Base-by-base conservation (phyloP, 768 basidiomycete species). In the Termitomyces eurrhizus region DNA sequence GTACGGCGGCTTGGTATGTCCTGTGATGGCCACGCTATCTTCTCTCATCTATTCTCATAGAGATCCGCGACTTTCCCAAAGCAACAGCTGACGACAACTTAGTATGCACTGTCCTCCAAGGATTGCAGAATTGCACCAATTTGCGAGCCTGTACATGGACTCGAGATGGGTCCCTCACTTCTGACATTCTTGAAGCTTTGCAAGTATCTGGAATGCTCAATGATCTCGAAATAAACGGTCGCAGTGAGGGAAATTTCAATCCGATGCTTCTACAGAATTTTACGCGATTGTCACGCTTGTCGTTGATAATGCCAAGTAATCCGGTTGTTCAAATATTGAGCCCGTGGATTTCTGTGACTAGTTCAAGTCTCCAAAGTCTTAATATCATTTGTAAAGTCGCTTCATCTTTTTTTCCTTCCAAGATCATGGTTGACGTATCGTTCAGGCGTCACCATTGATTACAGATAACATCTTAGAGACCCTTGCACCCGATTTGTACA, bases 61-160 rank as follows among this genome's bases (percentile, higher is more conserved):
- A 87, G 61, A 84, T 92, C 46, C 81, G 88, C 63, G 86, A 87
- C 63, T 92, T 90, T 65, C 89, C 90, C 0, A 88, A 86, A 65
- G 78, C 74, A 11, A 61, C 80, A 2, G 66, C 69, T 1, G 62
- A 67, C 8, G 65, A 68, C 0, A 69, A 73, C n/a, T 71, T 76
- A 3, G 69, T 72, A 1, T 68, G 72, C 7, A 63, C 73, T 9
- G 83, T 88, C 51, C 55, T 80, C 7, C 67, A 61, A 52, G 90
- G 83, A 0, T 70, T 92, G 14, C 68, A 70, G 52, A 88, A 91
- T 66, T 90, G 89, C 65, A 66, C 71, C 44, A 84, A 84, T 61
- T 78, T 93, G 12, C 75, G 65, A 48, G 77, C 83, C 7, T 92
- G 88, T 66, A 83, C 84, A 5, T 93, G 90, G 90, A 93, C 92